phyloP scores from a whole-genome alignment of 2,329 filamentous ascomycete genomes.

The Fonsecaea nubica region DNA sequence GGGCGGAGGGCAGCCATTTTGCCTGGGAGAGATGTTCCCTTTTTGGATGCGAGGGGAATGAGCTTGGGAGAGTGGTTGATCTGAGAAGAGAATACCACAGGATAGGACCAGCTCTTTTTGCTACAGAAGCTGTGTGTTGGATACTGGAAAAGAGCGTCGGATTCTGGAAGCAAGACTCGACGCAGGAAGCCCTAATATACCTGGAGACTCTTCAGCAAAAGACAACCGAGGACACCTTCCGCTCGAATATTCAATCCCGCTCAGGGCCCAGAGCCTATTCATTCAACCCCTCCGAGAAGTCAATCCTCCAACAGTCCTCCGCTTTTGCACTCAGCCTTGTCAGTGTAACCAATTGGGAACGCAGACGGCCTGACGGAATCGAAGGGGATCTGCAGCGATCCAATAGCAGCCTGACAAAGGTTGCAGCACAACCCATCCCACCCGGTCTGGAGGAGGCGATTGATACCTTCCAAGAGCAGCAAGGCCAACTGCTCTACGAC shows the following conservation, averaged over 20 bases:
- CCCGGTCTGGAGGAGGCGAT: constrained; percentile 3
- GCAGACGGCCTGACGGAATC: not conserved
- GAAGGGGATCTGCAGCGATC: not conserved
- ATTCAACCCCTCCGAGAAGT: constrained; percentile 2
- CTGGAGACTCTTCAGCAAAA: not conserved
- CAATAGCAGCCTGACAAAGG: constrained; percentile 24
- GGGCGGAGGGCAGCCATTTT: constrained; percentile 58
- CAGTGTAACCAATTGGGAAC: not conserved
- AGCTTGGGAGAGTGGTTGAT: not conserved
- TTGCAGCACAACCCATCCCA: constrained; percentile 1
- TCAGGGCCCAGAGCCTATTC: not conserved
- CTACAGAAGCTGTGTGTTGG: not conserved
- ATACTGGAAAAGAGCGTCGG: not conserved
- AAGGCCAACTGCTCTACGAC: not conserved
- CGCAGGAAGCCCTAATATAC: not conserved
- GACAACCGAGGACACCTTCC: not conserved
- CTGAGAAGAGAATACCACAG: not conserved
- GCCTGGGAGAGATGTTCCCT: not conserved
- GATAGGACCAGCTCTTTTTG: not conserved
- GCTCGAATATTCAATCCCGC: not conserved
- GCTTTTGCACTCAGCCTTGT: not conserved
- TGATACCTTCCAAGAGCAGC: constrained; percentile 18
- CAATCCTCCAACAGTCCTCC: not conserved
- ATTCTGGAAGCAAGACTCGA: not conserved
- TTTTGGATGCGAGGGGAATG: not conserved